Evolutionary conservation across 2,329 filamentous ascomycete genomes (phyloP).

Genomic region (Metarhizium anisopliae): DNA sequence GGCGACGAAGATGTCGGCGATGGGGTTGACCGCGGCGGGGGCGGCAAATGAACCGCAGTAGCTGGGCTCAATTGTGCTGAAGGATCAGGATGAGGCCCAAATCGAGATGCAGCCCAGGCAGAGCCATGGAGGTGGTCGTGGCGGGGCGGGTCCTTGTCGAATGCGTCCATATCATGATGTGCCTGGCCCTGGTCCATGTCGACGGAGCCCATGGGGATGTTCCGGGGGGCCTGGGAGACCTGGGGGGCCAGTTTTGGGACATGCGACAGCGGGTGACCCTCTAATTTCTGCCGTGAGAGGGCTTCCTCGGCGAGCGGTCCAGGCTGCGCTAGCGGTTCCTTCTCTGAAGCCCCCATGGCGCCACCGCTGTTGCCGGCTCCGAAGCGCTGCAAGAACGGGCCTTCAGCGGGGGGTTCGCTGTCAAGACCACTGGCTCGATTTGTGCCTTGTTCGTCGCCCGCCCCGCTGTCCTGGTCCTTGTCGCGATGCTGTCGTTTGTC

Average conservation of each 20-base stretch:
- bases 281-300: neutral
- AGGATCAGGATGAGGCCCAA: conserved; percentile 8
- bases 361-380: no score
- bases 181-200: neutral
- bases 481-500: neutral
- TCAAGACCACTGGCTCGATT: neutral
- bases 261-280: neutral
- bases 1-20: neutral
- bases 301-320: neutral
- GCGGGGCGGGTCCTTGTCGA: conserved; percentile 1
- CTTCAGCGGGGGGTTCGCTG: neutral
- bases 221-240: neutral
- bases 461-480: neutral
- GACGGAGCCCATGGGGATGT: neutral
- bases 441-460: neutral
- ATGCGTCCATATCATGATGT: neutral
- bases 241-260: neutral
- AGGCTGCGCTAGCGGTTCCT: neutral
- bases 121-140: neutral
- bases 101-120: conserved; percentile 6
- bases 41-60: neutral
- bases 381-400: neutral
- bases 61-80: conserved; percentile 1
- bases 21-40: neutral
- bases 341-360: neutral